Base-by-base conservation (phyloP, 2,329 filamentous ascomycete genomes). In the Clarireedia homoeocarpa region DNA sequence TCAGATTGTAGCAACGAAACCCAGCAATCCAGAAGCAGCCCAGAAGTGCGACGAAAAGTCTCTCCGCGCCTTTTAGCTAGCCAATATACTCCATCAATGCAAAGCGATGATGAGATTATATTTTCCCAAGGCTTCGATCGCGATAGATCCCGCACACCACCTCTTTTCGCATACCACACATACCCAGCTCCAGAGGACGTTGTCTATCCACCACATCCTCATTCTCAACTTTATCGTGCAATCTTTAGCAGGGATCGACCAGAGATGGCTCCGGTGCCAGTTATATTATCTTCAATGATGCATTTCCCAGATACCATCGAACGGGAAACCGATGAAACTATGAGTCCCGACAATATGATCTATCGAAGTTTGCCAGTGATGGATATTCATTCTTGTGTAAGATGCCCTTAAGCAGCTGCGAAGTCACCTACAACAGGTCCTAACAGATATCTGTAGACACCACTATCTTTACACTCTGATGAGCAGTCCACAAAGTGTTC, bases 351-450 rank as follows among this genome's bases (percentile, higher is more conserved):
- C 62, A 66, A 84, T 71, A 81, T 88, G 73, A 80, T 75, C 73
- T 89, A 89, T 70, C 85, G 83, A 65, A 84, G 83, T 64, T 60
- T 69, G 17, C 62, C 80, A 57, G 77, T 78, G 51, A 80, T 88
- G 68, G 84, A 88, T 64, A 79, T 86, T 64, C 85, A 88, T n/a
- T n/a, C n/a, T n/a, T n/a, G n/a, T 82, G 87, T 91, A 85, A 86
- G 83, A 84, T 74, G 74, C 71, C 75, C 53, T 57, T 49, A 48
- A n/a, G n/a, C n/a, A 55, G 48, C 55, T 55, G 52, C 30, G 36
- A 51, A 51, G 46, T 27, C 50, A 48, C 51, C 47, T 50, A 34
- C 14, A 58, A 40, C 53, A 45, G 39, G 58, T 30, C 50, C 62
- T 66, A 58, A 66, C 55, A 56, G 40, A 42, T 53, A 57, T 51